A percentile compares a stretch with the other conserved stretches of the same genome.
Conservation (phyloP, 495 filamentous ascomycete genomes). For the Talaromyces wortmannii region DNA sequence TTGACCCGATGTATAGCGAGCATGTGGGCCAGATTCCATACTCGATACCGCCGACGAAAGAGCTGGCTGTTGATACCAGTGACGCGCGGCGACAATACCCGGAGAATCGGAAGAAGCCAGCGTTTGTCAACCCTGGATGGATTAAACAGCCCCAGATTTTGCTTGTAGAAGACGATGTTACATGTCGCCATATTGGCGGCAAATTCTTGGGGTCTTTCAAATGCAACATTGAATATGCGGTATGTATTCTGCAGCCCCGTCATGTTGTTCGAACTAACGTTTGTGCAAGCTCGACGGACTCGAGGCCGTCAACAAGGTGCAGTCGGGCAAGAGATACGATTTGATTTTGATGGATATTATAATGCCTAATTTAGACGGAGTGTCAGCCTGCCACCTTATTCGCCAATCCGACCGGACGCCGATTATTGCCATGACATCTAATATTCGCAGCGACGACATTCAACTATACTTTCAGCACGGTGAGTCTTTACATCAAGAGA, state of each 20-base stretch:
- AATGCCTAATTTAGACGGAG: slow-evolving; percentile 93
- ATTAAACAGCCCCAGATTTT: slow-evolving; percentile 75
- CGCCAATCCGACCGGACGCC: slow-evolving; percentile 84
- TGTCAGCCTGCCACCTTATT: slow-evolving; percentile 90
- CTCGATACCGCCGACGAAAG: slow-evolving; percentile 51
- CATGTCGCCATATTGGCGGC: slow-evolving; percentile 86
- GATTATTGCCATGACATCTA: slow-evolving; percentile 98
- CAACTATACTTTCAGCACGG: slow-evolving; percentile 96
- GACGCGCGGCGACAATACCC: slow-evolving; percentile 29
- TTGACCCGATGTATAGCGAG: slow-evolving; percentile 90
- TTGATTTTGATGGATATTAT: slow-evolving; percentile 98
- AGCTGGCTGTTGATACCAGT: slow-evolving; percentile 38
- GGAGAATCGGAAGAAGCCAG: slow-evolving; percentile 62
- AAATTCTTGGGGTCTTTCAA: slow-evolving; percentile 89
- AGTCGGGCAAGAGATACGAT: slow-evolving; percentile 75
- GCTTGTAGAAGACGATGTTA: slow-evolving; percentile 92
- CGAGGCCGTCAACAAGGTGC: slow-evolving; percentile 90
- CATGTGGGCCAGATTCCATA: slow-evolving; percentile 94
- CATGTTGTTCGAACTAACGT: too few relatives aligned
- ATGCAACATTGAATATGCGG: slow-evolving; percentile 85
- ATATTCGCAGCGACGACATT: slow-evolving; percentile 95
- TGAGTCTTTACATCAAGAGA: slow-evolving; percentile 25
- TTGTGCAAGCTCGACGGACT: slow-evolving; percentile 70
- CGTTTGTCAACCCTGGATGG: slow-evolving; percentile 71
- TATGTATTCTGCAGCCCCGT: slow-evolving; percentile 41